These are phyloP conservation scores for Candida verbasci DNA, from an alignment of 805 yeast species.

Conservation along the genomic window DNA sequence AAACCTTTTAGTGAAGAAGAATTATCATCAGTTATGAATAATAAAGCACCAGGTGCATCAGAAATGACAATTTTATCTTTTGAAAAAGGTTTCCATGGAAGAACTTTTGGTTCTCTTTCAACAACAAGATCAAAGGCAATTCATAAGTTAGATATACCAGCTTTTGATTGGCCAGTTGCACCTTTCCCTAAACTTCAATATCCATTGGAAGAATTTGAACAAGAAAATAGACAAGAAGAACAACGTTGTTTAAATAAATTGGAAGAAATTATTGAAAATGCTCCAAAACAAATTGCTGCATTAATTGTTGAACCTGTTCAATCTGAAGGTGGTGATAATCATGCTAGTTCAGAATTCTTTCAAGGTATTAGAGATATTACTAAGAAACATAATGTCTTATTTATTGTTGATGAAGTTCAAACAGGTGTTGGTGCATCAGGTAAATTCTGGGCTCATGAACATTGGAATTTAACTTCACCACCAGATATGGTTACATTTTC, in stretches of 20 bases:
- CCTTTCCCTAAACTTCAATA: slow-evolving; percentile 41
- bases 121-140: slow-evolving; percentile 54
- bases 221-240: slow-evolving; percentile 46
- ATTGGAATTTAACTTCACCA: slow-evolving; percentile 56
- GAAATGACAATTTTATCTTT: slow-evolving; percentile 52
- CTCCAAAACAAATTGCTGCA: slow-evolving; percentile 47
- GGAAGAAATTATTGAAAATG: slow-evolving; percentile 33
- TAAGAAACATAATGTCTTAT: slow-evolving; percentile 49
- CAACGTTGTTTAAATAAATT: slow-evolving; percentile 42
- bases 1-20: slow-evolving; percentile 44
- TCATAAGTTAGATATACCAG: slow-evolving; percentile 57
- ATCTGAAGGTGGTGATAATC: slow-evolving; percentile 76
- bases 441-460: slow-evolving; percentile 70
- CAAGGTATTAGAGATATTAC: slow-evolving; percentile 61
- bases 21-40: slow-evolving; percentile 45
- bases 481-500: slow-evolving; percentile 71
- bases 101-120: slow-evolving; percentile 52
- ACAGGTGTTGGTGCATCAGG: slow-evolving; percentile 75
- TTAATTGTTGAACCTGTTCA: slow-evolving; percentile 59
- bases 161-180: slow-evolving; percentile 56
- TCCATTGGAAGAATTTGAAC: slow-evolving; percentile 31
- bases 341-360: slow-evolving; percentile 57
- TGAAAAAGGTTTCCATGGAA: slow-evolving; percentile 53
- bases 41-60: slow-evolving; percentile 49
- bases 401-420: slow-evolving; percentile 71